These are phyloP conservation scores for Colletotrichum phormii DNA, from an alignment of 2,329 filamentous ascomycete genomes.

Conservation along the genomic window DNA sequence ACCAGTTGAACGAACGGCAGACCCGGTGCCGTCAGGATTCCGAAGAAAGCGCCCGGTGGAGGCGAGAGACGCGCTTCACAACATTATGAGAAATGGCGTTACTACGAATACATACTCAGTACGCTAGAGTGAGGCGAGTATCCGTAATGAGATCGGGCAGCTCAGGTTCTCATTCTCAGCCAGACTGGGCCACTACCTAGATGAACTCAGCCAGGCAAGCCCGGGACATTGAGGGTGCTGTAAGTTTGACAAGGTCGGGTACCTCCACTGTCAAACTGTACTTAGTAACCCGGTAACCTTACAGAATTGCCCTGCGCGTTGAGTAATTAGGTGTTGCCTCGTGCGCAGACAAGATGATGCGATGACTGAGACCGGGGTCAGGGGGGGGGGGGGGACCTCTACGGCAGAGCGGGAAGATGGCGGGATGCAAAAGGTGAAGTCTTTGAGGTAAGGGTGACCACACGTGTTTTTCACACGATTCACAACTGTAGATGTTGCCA, in stretches of 20 bases:
- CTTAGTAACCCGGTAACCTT: not conserved
- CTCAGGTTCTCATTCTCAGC: not conserved
- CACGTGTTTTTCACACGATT: not conserved
- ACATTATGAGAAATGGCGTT: not conserved
- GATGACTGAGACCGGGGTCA: conserved; percentile 3
- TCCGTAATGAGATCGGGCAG: not conserved
- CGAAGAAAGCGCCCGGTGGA: conserved; percentile 4
- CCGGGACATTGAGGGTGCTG: not conserved
- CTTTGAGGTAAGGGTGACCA: not conserved
- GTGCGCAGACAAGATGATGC: not conserved
- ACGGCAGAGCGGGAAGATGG: not conserved
- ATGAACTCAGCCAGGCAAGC: not conserved
- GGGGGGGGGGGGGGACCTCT: too few relatives aligned
- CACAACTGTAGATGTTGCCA: not conserved
- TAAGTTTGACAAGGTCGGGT: not conserved
- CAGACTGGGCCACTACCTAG: too few relatives aligned
- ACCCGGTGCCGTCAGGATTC: conserved; percentile 2
- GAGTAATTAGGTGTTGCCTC: not conserved
- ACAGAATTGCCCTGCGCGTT: not conserved
- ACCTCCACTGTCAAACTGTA: not conserved
- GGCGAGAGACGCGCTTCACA: not conserved
- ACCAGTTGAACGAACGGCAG: not conserved
- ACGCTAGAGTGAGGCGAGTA: not conserved
- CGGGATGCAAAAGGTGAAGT: not conserved
- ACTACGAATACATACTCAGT: too few relatives aligned